Evolutionary conservation across 2,329 filamentous ascomycete species (phyloP).

Genomic region (Cordyceps fumosorosea): DNA sequence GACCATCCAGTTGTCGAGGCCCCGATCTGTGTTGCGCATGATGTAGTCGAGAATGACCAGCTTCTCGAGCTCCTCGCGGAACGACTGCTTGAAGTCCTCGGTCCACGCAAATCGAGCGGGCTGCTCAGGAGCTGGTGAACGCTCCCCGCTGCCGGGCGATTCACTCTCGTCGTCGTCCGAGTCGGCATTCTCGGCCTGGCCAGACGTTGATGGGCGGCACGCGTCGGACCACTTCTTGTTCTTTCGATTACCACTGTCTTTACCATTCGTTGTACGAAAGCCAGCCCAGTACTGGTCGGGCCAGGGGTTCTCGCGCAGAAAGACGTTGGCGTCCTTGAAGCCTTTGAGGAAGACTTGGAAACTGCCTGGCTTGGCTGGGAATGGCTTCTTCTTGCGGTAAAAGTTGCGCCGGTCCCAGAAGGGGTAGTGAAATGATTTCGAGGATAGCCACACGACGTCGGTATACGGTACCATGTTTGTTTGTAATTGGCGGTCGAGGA

Average conservation of each 20-base stretch:
- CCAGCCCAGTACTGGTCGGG: constrained; percentile 76
- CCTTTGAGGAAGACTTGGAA: constrained; percentile 97
- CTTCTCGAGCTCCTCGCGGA: constrained; percentile 93
- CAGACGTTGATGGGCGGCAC: constrained; percentile 58
- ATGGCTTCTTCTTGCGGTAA: constrained; percentile 76
- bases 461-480: constrained; percentile 95
- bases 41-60: constrained; percentile 97
- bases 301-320: constrained; percentile 92
- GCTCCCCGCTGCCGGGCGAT: constrained; percentile 26
- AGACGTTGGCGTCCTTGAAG: constrained; percentile 94
- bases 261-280: constrained; percentile 50
- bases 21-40: constrained; percentile 96
- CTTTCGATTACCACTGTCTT: constrained; percentile 59
- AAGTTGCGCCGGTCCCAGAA: constrained; percentile 91
- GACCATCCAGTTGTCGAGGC: constrained; percentile 99
- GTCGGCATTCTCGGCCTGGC: constrained; percentile 54
- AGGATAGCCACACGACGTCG: constrained; percentile 87
- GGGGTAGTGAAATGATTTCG: constrained; percentile 96
- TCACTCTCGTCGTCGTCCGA: constrained; percentile 51
- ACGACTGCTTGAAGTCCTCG: constrained; percentile 78
- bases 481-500: constrained; percentile 81
- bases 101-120: constrained; percentile 74
- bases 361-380: constrained; percentile 87
- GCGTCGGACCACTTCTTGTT: constrained; percentile 71
- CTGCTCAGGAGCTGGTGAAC: constrained; percentile 45